Evolutionary conservation across 1,284 basidiomycete genomes (phyloP).

Genomic region (Trametes pubescens): DNA sequence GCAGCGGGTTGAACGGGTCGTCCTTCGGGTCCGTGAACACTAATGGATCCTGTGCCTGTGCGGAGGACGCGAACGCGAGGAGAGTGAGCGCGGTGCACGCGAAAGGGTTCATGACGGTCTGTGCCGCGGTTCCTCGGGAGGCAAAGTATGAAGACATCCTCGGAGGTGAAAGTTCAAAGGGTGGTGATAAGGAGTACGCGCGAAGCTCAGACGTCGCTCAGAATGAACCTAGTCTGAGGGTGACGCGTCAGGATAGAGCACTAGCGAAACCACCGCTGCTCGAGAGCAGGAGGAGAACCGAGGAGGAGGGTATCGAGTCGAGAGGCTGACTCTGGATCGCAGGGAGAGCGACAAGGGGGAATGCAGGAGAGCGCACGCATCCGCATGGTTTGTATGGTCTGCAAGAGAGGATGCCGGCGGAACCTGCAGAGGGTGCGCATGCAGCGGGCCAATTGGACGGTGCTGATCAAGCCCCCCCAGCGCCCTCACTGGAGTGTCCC

Average conservation of each 20-base stretch:
- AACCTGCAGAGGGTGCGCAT: too few species aligned
- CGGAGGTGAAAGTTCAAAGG: too few species aligned
- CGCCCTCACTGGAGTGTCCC: neutral
- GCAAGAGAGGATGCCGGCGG: neutral
- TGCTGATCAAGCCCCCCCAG: conserved; percentile 3
- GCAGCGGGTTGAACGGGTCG: conserved; percentile 63
- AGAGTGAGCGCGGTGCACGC: conserved; percentile 16
- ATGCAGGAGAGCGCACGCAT: neutral
- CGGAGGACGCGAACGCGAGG: conserved; percentile 15
- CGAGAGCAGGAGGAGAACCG: neutral
- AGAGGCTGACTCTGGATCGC: neutral
- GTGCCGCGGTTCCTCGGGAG: neutral
- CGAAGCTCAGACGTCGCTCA: neutral
- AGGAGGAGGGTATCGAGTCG: neutral
- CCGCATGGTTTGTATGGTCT: conserved; percentile 1
- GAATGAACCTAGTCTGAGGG: neutral
- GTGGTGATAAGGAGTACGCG: neutral
- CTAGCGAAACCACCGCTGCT: neutral
- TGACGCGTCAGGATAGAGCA: neutral
- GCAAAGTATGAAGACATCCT: too few species aligned
- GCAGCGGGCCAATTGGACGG: neutral
- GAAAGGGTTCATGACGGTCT: neutral
- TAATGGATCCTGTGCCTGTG: conserved; percentile 39
- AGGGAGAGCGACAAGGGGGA: neutral
- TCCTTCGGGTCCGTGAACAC: conserved; percentile 54